These are phyloP conservation scores for Senna tora DNA, from an alignment of 306 rosid species.

Conservation along the genomic window DNA sequence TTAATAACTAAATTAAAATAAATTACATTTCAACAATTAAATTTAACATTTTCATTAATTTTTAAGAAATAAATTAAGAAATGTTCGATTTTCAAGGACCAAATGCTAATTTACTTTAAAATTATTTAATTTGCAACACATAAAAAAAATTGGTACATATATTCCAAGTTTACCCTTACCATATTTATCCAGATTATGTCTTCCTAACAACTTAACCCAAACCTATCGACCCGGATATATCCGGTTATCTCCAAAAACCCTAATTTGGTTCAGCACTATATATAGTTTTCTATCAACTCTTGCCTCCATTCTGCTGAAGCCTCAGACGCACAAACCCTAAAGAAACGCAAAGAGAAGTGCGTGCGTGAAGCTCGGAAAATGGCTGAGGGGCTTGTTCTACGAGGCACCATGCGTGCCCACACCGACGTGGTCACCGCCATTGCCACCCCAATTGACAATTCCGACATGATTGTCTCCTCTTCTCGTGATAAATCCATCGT, in stretches of 20 bases:
- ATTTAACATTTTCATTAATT: too few relatives aligned
- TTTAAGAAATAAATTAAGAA: too few relatives aligned
- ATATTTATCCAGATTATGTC: not conserved
- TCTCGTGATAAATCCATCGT: constrained; percentile 95
- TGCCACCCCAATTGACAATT: constrained; percentile 89
- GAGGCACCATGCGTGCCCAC: constrained; percentile 94
- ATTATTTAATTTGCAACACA: too few relatives aligned
- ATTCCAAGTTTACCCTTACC: too few relatives aligned
- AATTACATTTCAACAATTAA: too few relatives aligned
- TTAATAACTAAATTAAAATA: too few relatives aligned
- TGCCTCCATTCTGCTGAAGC: not conserved
- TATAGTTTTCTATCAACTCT: not conserved
- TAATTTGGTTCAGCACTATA: constrained; percentile 21
- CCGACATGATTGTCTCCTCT: constrained; percentile 82
- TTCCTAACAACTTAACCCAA: not conserved
- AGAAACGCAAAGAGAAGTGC: not conserved
- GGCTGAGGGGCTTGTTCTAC: constrained; percentile 74
- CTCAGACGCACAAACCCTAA: constrained; percentile 52
- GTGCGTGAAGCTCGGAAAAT: constrained; percentile 22
- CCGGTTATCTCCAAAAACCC: constrained; percentile 28
- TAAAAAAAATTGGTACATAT: too few relatives aligned
- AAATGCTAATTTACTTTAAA: too few relatives aligned
- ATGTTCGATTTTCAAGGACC: too few relatives aligned
- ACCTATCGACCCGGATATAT: not conserved
- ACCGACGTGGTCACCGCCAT: constrained; percentile 92